Evolutionary conservation across 2,329 filamentous ascomycete species (phyloP).

Genomic region (Lachnellula cervina): DNA sequence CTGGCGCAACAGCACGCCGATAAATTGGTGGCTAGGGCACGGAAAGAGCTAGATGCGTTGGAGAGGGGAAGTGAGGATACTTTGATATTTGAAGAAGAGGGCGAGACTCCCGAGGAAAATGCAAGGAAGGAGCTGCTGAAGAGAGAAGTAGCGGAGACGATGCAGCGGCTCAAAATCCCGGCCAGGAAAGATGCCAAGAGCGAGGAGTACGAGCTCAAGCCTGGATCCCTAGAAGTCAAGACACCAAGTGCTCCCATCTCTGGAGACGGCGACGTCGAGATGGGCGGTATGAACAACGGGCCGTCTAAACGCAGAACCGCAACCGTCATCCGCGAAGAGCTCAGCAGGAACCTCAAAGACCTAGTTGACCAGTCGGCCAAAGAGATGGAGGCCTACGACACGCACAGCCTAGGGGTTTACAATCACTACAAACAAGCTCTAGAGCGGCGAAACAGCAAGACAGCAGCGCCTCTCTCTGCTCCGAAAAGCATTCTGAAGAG

Average conservation of each 20-base stretch:
- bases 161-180: slow-evolving; percentile 34
- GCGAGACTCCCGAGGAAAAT: neutral
- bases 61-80: slow-evolving; percentile 1
- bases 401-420: slow-evolving; percentile 8
- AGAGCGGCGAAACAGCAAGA: neutral
- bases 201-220: slow-evolving; percentile 16
- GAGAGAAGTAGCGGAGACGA: slow-evolving; percentile 38
- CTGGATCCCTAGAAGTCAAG: slow-evolving; percentile 1
- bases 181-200: slow-evolving; percentile 23
- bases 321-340: slow-evolving; percentile 7
- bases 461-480: neutral
- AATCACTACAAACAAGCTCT: slow-evolving; percentile 10
- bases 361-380: slow-evolving; percentile 9
- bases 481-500: neutral
- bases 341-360: slow-evolving; percentile 6
- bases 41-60: slow-evolving; percentile 11
- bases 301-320: slow-evolving; percentile 1
- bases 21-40: slow-evolving; percentile 6
- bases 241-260: neutral
- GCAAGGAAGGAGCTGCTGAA: neutral
- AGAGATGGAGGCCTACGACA: slow-evolving; percentile 22
- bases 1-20: slow-evolving; percentile 13
- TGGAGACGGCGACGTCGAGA: slow-evolving; percentile 13
- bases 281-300: slow-evolving; percentile 3
- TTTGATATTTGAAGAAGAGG: neutral